Base-by-base conservation (phyloP, 805 yeast genomes). In the Saturnispora sekii region DNA sequence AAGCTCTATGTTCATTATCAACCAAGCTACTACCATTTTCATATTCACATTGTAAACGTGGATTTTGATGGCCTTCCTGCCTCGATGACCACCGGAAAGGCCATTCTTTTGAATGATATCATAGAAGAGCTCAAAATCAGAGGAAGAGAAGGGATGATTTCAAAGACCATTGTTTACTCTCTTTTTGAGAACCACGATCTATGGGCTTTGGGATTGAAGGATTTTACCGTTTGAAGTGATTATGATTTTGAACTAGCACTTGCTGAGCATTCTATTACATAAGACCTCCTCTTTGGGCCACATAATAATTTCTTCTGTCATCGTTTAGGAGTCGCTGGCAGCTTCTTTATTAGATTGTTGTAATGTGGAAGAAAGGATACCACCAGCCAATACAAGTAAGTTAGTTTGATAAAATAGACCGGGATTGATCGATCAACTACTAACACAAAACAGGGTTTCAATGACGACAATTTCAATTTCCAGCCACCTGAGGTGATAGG, bases 1-100 rank as follows among this genome's bases (percentile, higher is more conserved):
- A 73, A 95, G 47, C 59, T 88, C 1, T 93, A 84, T 58, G 73
- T 93, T 40, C 98, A 93, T 66, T 84, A 93, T 62, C 97, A 89
- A 53, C 98, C 98, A 0, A 84, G 96, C 0, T 93, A 90, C 61
- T 93, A 93, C 58, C 97, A 93, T 57, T 82, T 93, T 68, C 98
- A 93, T 59, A 73, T 93, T 14, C 98, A 93, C 60, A 81, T 86
- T 14, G 95, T 87, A 15, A 82, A 84, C 55, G 69, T 84, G 5
- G 69, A 64, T 15, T 84, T 84, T 53, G 77, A 76, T 1, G 85
- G 93, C 1, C 55, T 81, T 44, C 79, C 87, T 38, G 72, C 73
- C 51, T 77, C 94, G 39, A 72, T 84, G 55, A 63, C 76, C 5
- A 74, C 73, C 2, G 97, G 97, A 2, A 84, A 83, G 55, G 95